A percentile compares a stretch with the other conserved stretches of the same genome.
These are phyloP conservation scores for Candida oleophila DNA, from an alignment of 805 yeast species.

Conservation along the genomic window DNA sequence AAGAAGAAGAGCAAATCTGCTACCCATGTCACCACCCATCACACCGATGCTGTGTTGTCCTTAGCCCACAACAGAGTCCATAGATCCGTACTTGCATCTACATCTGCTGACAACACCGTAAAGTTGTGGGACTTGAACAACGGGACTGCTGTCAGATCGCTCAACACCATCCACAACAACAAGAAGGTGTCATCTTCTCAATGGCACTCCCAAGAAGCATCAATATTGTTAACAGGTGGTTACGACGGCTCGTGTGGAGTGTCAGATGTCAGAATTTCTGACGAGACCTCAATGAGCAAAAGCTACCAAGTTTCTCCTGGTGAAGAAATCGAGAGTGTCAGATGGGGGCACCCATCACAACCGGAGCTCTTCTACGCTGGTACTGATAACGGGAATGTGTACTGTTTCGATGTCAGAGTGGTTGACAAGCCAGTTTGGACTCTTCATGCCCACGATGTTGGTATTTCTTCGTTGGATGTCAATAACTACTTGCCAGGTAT, in stretches of 20 bases:
- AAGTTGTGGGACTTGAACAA: conserved; percentile 90
- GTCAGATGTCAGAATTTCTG: conserved; percentile 80
- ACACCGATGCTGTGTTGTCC: conserved; percentile 91
- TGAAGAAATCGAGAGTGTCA: conserved; percentile 82
- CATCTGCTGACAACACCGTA: conserved; percentile 93
- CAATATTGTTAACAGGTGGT: conserved; percentile 84
- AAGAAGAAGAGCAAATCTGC: conserved; percentile 40
- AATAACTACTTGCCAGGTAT: conserved; percentile 68
- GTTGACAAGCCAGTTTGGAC: conserved; percentile 83
- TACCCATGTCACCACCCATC: conserved; percentile 67
- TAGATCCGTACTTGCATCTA: conserved; percentile 84
- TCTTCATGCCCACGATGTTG: conserved; percentile 94
- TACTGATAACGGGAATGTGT: conserved; percentile 86
- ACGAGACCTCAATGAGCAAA: conserved; percentile 57
- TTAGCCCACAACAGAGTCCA: conserved; percentile 78
- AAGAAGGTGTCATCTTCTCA: conserved; percentile 82
- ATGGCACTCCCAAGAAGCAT: conserved; percentile 74
- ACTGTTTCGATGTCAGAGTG: conserved; percentile 81
- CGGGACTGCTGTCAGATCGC: conserved; percentile 75
- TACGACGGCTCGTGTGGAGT: conserved; percentile 82
- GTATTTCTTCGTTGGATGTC: conserved; percentile 77
- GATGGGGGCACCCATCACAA: conserved; percentile 58
- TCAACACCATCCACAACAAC: conserved; percentile 66
- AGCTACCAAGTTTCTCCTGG: conserved; percentile 60
- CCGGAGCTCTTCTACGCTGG: conserved; percentile 72